These are phyloP conservation scores for Sisymbrium altissimum DNA, from an alignment of 345 rosid genomes.

Conservation along the genomic window DNA sequence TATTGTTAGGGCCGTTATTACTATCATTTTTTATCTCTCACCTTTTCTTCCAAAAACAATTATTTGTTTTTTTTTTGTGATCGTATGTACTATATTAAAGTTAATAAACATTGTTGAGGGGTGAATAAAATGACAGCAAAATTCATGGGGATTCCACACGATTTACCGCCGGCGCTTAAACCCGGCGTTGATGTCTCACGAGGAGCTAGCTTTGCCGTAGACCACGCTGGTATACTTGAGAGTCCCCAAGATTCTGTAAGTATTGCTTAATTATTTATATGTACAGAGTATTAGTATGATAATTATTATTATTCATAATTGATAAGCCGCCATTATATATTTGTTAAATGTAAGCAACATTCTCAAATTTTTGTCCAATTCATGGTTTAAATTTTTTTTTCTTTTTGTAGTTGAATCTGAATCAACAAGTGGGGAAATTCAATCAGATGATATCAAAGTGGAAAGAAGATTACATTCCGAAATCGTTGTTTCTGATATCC, in stretches of 20 bases:
- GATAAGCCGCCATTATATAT: too few species aligned
- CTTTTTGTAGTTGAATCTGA: constrained; percentile 15
- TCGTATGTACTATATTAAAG: not conserved
- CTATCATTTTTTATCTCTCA: not conserved
- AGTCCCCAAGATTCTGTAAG: constrained; percentile 11
- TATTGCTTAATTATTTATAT: not conserved
- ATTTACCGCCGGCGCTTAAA: constrained; percentile 11
- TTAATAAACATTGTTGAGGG: not conserved
- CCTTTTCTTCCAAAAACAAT: not conserved
- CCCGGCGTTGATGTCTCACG: constrained; percentile 14
- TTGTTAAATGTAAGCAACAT: not conserved
- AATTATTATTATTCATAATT: not conserved
- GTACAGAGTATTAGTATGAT: not conserved
- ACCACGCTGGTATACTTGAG: constrained; percentile 15
- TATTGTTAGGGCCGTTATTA: too few species aligned
- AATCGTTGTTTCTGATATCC: constrained; percentile 20
- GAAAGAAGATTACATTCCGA: not conserved
- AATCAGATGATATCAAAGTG: constrained; percentile 9
- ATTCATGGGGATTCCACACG: constrained; percentile 22
- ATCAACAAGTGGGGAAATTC: constrained; percentile 19
- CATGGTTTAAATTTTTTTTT: not conserved
- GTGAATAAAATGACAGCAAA: constrained; percentile 7
- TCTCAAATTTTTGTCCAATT: not conserved
- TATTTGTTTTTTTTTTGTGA: not conserved
- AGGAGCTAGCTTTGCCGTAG: constrained; percentile 30